These are phyloP conservation scores for Globisporangium spinosum DNA, from an alignment of 352 stramenopile species.

Conservation along the genomic window DNA sequence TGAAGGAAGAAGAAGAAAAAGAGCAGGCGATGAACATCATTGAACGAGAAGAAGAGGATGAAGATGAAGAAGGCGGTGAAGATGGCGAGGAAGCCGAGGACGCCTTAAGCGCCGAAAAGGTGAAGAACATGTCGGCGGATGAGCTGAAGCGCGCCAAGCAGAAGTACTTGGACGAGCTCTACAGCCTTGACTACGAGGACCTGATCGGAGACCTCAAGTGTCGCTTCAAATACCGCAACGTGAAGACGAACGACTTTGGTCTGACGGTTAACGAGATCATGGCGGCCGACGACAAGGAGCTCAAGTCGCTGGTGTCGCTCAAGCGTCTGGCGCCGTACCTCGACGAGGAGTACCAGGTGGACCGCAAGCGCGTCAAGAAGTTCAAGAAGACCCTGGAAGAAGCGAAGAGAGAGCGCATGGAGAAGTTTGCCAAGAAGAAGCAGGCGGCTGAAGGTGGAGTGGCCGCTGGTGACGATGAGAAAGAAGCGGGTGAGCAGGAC, in stretches of 20 bases:
- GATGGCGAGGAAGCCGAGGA: constrained; percentile 53
- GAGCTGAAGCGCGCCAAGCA: constrained; percentile 83
- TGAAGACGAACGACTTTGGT: constrained; percentile 95
- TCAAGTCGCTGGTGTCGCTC: constrained; percentile 96
- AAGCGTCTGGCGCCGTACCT: constrained; percentile 96
- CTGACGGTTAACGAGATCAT: constrained; percentile 98
- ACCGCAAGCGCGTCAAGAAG: constrained; percentile 69
- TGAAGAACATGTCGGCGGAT: constrained; percentile 47
- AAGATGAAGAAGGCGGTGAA: constrained; percentile 27
- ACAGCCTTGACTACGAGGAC: constrained; percentile 99
- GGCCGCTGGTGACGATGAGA: constrained; percentile 4
- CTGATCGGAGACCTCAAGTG: constrained; percentile 96
- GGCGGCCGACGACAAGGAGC: constrained; percentile 92
- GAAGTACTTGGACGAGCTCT: constrained; percentile 95
- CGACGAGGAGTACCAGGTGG: constrained; percentile 77
- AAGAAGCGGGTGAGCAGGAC: not conserved
- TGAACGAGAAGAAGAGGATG: constrained; percentile 25
- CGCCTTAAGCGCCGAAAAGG: constrained; percentile 37
- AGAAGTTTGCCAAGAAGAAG: constrained; percentile 28
- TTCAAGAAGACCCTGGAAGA: constrained; percentile 64
- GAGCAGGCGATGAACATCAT: constrained; percentile 25
- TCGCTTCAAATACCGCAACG: constrained; percentile 97
- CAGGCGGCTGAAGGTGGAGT: constrained; percentile 13
- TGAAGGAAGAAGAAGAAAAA: constrained; percentile 18
- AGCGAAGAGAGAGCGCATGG: constrained; percentile 34